Percentiles rank a stretch among this genome's conserved stretches.
Evolutionary conservation across 164 flowering plant genomes (phyloP).

Genomic region (Hamamelis virginiana): DNA sequence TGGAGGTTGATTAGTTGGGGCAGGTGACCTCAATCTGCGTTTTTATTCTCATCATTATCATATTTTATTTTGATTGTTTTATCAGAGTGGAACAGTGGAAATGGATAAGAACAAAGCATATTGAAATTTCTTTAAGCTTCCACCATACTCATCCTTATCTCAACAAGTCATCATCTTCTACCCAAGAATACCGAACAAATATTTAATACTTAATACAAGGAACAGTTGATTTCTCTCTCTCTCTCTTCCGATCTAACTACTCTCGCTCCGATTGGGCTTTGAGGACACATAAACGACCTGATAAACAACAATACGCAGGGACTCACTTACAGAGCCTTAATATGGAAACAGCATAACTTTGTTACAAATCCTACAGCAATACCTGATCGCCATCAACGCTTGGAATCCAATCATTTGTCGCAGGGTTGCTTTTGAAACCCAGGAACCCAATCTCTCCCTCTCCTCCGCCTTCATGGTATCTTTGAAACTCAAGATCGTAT

Average conservation of each 20-base stretch:
- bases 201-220: too few relatives aligned
- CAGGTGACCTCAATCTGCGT: too few relatives aligned
- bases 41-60: too few relatives aligned
- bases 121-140: neutral
- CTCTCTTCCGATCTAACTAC: neutral
- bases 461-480: neutral
- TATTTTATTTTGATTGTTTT: neutral
- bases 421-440: conserved; percentile 31
- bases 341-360: too few relatives aligned
- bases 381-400: conserved; percentile 12
- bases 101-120: neutral
- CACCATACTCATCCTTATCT: neutral
- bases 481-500: conserved; percentile 11
- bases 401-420: conserved; percentile 40
- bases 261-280: conserved; percentile 1
- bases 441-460: neutral
- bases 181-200: too few relatives aligned
- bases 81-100: neutral
- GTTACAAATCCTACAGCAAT: neutral
- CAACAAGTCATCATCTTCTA: too few relatives aligned
- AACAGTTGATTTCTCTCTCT: neutral
- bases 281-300: neutral
- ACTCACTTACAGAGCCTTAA: neutral
- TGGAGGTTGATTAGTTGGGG: too few relatives aligned
- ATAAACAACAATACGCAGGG: neutral